Evolutionary conservation across 441 rosid species (phyloP), one percentile per base, ranked within the genome.

Genomic region (Biscutella laevigata): DNA sequence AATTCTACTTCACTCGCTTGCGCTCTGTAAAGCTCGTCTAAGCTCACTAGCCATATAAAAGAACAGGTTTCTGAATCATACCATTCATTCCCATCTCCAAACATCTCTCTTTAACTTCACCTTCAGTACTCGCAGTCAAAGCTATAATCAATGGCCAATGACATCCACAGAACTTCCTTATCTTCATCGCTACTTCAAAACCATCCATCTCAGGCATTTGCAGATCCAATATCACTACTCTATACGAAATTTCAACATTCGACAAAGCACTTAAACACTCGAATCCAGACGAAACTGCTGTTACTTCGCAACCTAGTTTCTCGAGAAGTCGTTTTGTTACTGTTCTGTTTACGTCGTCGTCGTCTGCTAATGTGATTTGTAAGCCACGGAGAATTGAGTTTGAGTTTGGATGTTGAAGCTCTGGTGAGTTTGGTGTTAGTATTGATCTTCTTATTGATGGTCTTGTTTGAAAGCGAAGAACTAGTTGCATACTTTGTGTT

Each of bases 161-260:
- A 11, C 52, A 71, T 56, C 83, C 79, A 51, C 76, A 60, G 40
- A 68, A 77, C 77, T 78, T 78, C 44, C 91, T 77, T 62, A 83
- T 73, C 71, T 83, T 78, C 73, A 49, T 70, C 5, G 91, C 87
- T 27, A 81, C 85, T 52, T 83, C 91, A 0, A 77, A 83, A 26
- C 91, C 88, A 17, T 83, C 91, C 83, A 83, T 78, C 54, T 80
- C 83, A 1, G 78, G 80, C 91, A 81, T 71, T 58, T 78, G 82
- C 62, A 83, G 78, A 70, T 83, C 91, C 71, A 83, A 61, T 7
- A 81, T 46, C 33, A 83, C 74, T 1, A 81, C 58, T 55, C 75
- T 64, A 62, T 76, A 79, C 20, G 84, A 55, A 64, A 67, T 77
- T 51, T 74, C 82, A 2, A 71, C 65, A 15, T 64, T 69, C 33